Evolutionary conservation across 352 stramenopile species (phyloP), one percentile per base, ranked within the genome.

Genomic region (Pythium oligandrum): DNA sequence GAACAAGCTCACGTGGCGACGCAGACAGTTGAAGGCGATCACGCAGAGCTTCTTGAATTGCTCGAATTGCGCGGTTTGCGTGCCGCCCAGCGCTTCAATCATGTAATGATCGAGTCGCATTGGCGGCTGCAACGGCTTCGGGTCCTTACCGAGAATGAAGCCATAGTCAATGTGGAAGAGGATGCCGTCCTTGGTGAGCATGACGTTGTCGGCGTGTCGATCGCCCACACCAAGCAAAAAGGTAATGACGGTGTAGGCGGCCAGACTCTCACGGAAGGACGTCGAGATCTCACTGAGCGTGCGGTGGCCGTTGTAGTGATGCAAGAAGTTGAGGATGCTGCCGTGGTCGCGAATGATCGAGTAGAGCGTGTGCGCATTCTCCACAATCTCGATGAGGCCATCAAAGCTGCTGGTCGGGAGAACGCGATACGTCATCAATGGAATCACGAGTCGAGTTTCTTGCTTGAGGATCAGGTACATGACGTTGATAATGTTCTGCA

Each of bases 151-250:
- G 56, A 99, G 88, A 55, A 99, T 98, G 63, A 98, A 99, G 4
- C 96, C 96, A 68, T 99, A 99, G 77, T 98, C 97, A 65, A 99
- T 99, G 63, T 99, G 97, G 73, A 99, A 99, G 37, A 99, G 83
- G 57, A 98, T 91, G 8, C 97, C 97, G 60, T 93, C 88, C 39
- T 91, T 90, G 36, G 83, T 94, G 4, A 99, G 79, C 95, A 99
- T 98, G 47, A 99, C 96, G 66, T 99, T 99, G 70, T 99, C 97
- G 4, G 98, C 83, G 64, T 99, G 97, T 4, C 97, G 79, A 75
- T 99, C 97, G 31, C 97, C 97, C 46, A 99, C 96, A 34, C 96
- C 96, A n/a, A 99, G 64, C 11, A 99, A 64, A 64, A 99, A 99
- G 32, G 97, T 99, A 51, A 99, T 98, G 38, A 99, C 97, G 34